Evolutionary conservation across 305 asterid genomes (phyloP).

Genomic region (Solanum chacoense): DNA sequence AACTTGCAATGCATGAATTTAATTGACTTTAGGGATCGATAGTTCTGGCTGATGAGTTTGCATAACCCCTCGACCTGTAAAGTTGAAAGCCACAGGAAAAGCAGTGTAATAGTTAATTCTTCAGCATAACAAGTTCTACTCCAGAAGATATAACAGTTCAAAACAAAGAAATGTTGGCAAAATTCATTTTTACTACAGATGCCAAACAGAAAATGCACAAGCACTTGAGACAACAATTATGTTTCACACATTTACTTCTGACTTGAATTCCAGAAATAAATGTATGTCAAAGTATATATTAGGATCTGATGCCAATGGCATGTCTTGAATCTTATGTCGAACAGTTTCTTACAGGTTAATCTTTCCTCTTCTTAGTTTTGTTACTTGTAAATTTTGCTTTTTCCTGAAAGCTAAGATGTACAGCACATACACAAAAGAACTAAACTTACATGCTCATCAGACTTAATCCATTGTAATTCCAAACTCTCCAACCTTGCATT

Average conservation of each 20-base stretch:
- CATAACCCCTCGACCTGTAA: conserved; percentile 83
- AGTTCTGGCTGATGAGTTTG: conserved; percentile 57
- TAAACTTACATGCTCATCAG: conserved; percentile 61
- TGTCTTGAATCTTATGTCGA: neutral
- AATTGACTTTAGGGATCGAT: conserved; percentile 51
- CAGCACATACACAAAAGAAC: neutral
- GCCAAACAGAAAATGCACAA: neutral
- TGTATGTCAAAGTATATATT: neutral
- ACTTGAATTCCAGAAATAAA: neutral
- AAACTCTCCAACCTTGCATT: conserved; percentile 52
- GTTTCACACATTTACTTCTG: neutral
- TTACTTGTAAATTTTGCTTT: neutral
- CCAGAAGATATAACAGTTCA: neutral
- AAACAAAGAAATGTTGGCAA: neutral
- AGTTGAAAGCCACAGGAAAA: conserved; percentile 13
- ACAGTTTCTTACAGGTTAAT: neutral
- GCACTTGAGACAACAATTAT: neutral
- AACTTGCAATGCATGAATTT: conserved; percentile 86
- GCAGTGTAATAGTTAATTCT: neutral
- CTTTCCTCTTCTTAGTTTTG: neutral
- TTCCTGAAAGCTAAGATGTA: neutral
- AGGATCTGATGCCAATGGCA: neutral
- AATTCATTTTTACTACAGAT: neutral
- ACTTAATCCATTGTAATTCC: conserved; percentile 86
- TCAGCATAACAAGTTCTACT: neutral